Base-by-base conservation (phyloP, 2,329 filamentous ascomycete genomes). In the Fusarium domesticum region DNA sequence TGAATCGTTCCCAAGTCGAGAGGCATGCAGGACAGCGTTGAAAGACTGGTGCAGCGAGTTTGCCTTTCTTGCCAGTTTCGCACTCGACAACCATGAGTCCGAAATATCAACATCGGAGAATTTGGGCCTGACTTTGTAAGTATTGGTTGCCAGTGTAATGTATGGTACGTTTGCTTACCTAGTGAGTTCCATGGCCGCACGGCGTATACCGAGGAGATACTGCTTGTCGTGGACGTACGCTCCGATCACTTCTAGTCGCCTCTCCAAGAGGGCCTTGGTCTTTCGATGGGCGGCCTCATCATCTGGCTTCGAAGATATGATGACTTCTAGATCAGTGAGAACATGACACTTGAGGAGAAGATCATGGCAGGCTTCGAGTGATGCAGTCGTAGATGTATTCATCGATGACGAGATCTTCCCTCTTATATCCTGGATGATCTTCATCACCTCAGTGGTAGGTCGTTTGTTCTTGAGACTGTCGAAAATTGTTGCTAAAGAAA, bases 181-280 rank as follows among this genome's bases (percentile, higher is more conserved):
- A 51, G 83, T 81, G 44, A 95, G 66, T 54, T 91, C 83, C 89
- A 98, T 96, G 1, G 86, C 81, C 18, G 93, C 92, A 55, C 93
- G 80, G 44, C 91, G 82, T 32, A 97, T 77, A 1, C 90, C 87
- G 19, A 99, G 74, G 8, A 98, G 70, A 62, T 95, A 97, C 63
- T 96, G 92, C 64, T 98, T 98, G 63, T 98, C 91, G 40, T 84
- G 81, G 30, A 91, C 84, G 59, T 93, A 96, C 1, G 90, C 88
- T 1, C 95, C 93, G 3, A 98, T 73, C 2, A 95, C 78, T 54
- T 91, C 87, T n/a, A 98, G 71, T n/a, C 93, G 83, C 35, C 85
- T 81, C 48, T 86, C 77, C 5, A 96, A 49, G 5, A 69, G 48
- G 2, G 51, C 47, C 45, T 68, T 61, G 3, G 63, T 64, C 39